These are phyloP conservation scores for Cordia subcordata DNA, from an alignment of 257 asterid species.

Conservation along the genomic window DNA sequence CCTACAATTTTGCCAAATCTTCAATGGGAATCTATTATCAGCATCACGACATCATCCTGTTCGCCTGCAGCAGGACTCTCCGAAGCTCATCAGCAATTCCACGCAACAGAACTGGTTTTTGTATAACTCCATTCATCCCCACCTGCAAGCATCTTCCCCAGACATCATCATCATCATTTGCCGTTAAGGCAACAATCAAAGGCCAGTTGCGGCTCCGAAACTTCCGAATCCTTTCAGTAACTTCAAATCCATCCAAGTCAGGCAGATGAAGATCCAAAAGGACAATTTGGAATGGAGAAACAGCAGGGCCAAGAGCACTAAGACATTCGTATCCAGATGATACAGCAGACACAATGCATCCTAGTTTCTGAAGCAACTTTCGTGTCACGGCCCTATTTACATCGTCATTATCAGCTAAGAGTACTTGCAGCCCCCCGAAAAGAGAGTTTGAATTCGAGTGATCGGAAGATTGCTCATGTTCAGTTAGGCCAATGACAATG, in stretches of 20 bases:
- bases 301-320: conserved; percentile 43
- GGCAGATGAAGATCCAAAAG: conserved; percentile 81
- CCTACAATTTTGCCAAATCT: too few relatives aligned
- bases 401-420: conserved; percentile 75
- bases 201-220: conserved; percentile 77
- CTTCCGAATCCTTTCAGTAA: conserved; percentile 60
- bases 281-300: conserved; percentile 45
- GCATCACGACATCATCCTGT: conserved; percentile 19
- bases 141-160: conserved; percentile 51
- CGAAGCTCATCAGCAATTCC: conserved; percentile 65
- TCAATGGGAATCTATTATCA: too few relatives aligned
- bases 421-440: conserved; percentile 63
- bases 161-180: conserved; percentile 47
- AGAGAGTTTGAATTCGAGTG: conserved; percentile 41
- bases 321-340: conserved; percentile 84
- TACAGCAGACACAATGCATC: conserved; percentile 63
- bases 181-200: conserved; percentile 61
- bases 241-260: conserved; percentile 80
- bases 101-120: conserved; percentile 59
- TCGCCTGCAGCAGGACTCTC: conserved; percentile 48
- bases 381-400: conserved; percentile 68
- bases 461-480: conserved; percentile 49
- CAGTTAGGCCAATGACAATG: conserved; percentile 34
- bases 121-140: conserved; percentile 80
- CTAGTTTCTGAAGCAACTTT: conserved; percentile 80